These are phyloP conservation scores for Lophium mytilinum DNA, from an alignment of 495 filamentous ascomycete species.

Conservation along the genomic window DNA sequence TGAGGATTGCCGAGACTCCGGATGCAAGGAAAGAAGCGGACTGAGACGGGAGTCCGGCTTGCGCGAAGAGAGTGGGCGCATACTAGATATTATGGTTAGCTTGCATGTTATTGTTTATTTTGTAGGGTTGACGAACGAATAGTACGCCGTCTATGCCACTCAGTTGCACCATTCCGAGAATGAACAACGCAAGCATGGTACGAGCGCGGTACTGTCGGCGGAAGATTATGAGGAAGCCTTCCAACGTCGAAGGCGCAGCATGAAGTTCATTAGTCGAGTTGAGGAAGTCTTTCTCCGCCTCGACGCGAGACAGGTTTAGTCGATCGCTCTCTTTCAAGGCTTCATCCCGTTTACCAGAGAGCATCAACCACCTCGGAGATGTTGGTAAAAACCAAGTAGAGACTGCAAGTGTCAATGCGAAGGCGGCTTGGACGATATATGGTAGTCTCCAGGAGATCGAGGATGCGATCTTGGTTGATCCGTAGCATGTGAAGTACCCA, in stretches of 20 bases:
- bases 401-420: constrained; percentile 4
- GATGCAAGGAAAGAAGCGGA: constrained; percentile 48
- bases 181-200: constrained; percentile 40
- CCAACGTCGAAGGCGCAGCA: constrained; percentile 4
- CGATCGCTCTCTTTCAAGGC: constrained; percentile 27
- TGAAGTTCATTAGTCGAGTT: constrained; percentile 1
- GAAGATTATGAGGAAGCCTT: constrained; percentile 22
- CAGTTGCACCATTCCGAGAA: constrained; percentile 45
- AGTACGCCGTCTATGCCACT: constrained; percentile 46
- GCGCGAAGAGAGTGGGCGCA: constrained; percentile 45
- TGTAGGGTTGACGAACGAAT: constrained; percentile 21
- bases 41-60: constrained; percentile 44
- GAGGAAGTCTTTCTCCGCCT: constrained; percentile 31
- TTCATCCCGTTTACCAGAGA: constrained; percentile 33
- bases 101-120: neutral
- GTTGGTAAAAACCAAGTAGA: constrained; percentile 29
- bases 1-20: constrained; percentile 49
- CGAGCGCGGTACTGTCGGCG: constrained; percentile 25
- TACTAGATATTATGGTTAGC: constrained; percentile 24
- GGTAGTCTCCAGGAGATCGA: constrained; percentile 25
- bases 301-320: constrained; percentile 21
- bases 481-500: constrained; percentile 30
- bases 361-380: constrained; percentile 45
- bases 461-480: constrained; percentile 11
- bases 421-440: constrained; percentile 16